Evolutionary conservation across 2,329 filamentous ascomycete species (phyloP).

Genomic region (Sphaerulina vaccinii): DNA sequence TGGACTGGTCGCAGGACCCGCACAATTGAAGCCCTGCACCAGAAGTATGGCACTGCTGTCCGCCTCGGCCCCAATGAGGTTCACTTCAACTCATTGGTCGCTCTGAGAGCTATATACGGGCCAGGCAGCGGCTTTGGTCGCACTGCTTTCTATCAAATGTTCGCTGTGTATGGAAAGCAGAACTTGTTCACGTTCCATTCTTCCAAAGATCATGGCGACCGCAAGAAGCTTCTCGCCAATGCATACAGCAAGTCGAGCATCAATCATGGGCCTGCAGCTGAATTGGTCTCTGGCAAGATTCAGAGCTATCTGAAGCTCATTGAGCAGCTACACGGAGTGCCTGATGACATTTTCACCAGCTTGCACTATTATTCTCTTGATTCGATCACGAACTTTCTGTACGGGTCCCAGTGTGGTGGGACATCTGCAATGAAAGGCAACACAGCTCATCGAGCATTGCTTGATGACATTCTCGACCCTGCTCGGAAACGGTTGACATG

Average conservation of each 20-base stretch:
- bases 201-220: slow-evolving; percentile 45
- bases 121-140: slow-evolving; percentile 53
- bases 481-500: slow-evolving; percentile 49
- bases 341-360: slow-evolving; percentile 49
- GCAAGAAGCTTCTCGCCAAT: slow-evolving; percentile 55
- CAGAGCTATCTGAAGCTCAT: slow-evolving; percentile 45
- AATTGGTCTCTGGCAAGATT: slow-evolving; percentile 44
- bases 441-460: slow-evolving; percentile 40
- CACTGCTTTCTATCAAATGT: slow-evolving; percentile 56
- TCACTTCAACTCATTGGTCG: slow-evolving; percentile 46
- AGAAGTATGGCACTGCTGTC: slow-evolving; percentile 48
- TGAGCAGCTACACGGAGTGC: slow-evolving; percentile 31
- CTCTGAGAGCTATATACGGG: slow-evolving; percentile 55
- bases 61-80: slow-evolving; percentile 51
- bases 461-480: slow-evolving; percentile 52
- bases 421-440: slow-evolving; percentile 47
- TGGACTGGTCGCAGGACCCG: slow-evolving; percentile 46
- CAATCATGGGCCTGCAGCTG: slow-evolving; percentile 35
- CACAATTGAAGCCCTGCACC: slow-evolving; percentile 46
- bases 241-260: slow-evolving; percentile 55
- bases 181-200: slow-evolving; percentile 55
- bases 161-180: slow-evolving; percentile 53
- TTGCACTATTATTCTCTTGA: slow-evolving; percentile 57
- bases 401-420: slow-evolving; percentile 45
- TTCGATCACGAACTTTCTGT: slow-evolving; percentile 54